Evolutionary conservation across 164 flowering plant genomes (phyloP).

Genomic region (Stephania yunnanensis): DNA sequence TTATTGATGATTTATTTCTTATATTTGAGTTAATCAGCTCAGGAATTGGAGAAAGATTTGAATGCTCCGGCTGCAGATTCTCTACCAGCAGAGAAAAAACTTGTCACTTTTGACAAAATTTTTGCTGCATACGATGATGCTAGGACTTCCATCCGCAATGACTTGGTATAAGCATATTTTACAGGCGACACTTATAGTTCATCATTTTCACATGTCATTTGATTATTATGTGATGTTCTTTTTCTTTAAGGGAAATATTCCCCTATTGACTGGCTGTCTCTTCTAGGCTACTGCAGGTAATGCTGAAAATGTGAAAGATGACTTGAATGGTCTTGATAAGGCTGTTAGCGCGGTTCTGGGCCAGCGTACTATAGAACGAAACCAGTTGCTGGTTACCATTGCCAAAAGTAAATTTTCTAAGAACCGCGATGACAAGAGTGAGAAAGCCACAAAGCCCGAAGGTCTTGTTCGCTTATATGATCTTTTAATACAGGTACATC

Average conservation of each 20-base stretch:
- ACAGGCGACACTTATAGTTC: not conserved
- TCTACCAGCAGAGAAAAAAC: slow-evolving; percentile 75
- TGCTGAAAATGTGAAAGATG: slow-evolving; percentile 85
- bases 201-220: not conserved
- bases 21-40: slow-evolving; percentile 52
- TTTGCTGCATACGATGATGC: slow-evolving; percentile 93
- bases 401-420: slow-evolving; percentile 66
- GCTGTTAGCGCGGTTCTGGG: slow-evolving; percentile 88
- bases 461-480: slow-evolving; percentile 95
- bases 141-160: slow-evolving; percentile 79
- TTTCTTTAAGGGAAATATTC: not conserved
- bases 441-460: slow-evolving; percentile 83
- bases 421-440: slow-evolving; percentile 67
- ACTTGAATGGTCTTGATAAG: slow-evolving; percentile 90
- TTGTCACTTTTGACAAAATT: slow-evolving; percentile 72
- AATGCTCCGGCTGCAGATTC: slow-evolving; percentile 55
- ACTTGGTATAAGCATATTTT: slow-evolving; percentile 55
- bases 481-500: slow-evolving; percentile 75
- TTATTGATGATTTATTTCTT: slow-evolving; percentile 7
- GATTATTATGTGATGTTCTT: not conserved
- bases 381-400: slow-evolving; percentile 68
- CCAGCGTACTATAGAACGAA: slow-evolving; percentile 84
- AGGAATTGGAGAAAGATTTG: slow-evolving; percentile 89
- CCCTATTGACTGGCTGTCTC: slow-evolving; percentile 14
- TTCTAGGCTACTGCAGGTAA: slow-evolving; percentile 78